Evolutionary conservation across 2,329 filamentous ascomycete species (phyloP).

Genomic region (Aureobasidium sp.): DNA sequence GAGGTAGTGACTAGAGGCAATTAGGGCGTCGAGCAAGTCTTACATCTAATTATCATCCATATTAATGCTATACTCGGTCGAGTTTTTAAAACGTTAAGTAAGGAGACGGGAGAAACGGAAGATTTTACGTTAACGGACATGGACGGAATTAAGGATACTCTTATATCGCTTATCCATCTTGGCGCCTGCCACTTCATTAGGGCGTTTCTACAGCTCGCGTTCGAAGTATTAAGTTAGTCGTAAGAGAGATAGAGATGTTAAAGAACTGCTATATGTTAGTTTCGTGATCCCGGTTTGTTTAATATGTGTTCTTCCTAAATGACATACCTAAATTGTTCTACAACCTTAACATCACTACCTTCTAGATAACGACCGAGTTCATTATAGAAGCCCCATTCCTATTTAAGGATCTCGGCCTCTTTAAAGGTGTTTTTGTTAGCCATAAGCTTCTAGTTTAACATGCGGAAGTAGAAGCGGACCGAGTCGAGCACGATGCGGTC

Average conservation of each 20-base stretch:
- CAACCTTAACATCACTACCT: conserved; percentile 89
- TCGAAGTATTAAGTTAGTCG: conserved; percentile 88
- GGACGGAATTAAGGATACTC: conserved; percentile 87
- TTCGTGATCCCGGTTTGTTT: too few relatives aligned
- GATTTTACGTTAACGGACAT: conserved; percentile 89
- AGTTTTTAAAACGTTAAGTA: conserved; percentile 91
- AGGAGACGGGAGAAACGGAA: conserved; percentile 90
- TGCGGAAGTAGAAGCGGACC: conserved; percentile 95
- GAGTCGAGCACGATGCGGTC: conserved; percentile 86
- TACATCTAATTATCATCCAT: conserved; percentile 60
- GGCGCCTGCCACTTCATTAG: conserved; percentile 65
- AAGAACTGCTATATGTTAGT: conserved; percentile 39
- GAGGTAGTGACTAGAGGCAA: conserved; percentile 77
- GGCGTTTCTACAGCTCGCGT: conserved; percentile 74
- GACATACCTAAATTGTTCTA: conserved; percentile 68
- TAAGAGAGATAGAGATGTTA: conserved; percentile 87
- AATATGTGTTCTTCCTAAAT: too few relatives aligned
- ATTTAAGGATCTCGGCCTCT: conserved; percentile 91
- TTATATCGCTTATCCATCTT: conserved; percentile 99
- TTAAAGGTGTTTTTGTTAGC: conserved; percentile 99
- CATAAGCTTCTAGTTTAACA: conserved; percentile 95
- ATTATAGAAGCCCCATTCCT: conserved; percentile 97
- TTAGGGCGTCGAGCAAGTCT: conserved; percentile 71
- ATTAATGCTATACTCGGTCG: conserved; percentile 86
- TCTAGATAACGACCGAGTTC: conserved; percentile 86